Conservation (phyloP, 106 monocot species). For the Agapanthus africanus region DNA sequence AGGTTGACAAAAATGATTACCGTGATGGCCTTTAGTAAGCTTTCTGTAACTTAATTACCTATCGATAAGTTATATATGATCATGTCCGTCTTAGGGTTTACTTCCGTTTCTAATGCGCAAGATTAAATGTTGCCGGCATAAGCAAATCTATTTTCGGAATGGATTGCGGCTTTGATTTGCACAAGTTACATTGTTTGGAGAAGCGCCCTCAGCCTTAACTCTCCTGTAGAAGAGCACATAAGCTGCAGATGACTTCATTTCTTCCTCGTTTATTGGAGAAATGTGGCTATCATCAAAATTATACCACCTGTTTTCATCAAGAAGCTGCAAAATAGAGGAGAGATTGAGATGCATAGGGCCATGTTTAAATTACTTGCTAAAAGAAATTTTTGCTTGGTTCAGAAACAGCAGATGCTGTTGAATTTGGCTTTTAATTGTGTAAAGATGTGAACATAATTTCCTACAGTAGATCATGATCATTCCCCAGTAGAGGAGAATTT, state of each 20-base stretch:
- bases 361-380: neutral
- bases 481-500: no score
- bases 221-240: slow-evolving; percentile 96
- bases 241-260: slow-evolving; percentile 90
- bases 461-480: no score
- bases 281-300: slow-evolving; percentile 96
- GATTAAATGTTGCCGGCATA: neutral
- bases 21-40: neutral
- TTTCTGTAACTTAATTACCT: neutral
- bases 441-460: no score
- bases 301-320: slow-evolving; percentile 89
- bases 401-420: no score
- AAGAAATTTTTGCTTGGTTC: neutral
- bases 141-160: slow-evolving; percentile 30
- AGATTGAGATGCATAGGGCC: neutral
- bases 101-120: no score
- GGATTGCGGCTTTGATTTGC: slow-evolving; percentile 30
- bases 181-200: slow-evolving; percentile 42
- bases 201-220: slow-evolving; percentile 41
- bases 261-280: slow-evolving; percentile 76
- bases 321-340: slow-evolving; percentile 38
- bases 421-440: no score
- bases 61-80: slow-evolving; percentile 4
- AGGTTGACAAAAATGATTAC: neutral
- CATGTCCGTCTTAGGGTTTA: no score